Evolutionary conservation across 2,329 filamentous ascomycete species (phyloP).

Genomic region (Penicillium hordei): DNA sequence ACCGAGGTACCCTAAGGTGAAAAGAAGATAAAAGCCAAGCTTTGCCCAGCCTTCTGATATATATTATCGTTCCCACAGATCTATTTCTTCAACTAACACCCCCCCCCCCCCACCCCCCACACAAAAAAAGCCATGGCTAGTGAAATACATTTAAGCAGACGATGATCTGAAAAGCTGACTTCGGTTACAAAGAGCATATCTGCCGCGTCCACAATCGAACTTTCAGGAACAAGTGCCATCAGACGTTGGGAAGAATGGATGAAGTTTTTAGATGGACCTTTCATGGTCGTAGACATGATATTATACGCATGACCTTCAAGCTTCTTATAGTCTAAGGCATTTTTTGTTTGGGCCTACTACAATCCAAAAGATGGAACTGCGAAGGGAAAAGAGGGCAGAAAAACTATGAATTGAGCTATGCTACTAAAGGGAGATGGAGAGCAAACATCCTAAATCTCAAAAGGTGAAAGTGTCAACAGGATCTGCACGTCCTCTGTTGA

Average conservation of each 20-base stretch:
- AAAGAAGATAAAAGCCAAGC: too few relatives aligned
- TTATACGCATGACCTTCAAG: not conserved
- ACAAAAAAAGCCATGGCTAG: too few relatives aligned
- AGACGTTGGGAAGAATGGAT: not conserved
- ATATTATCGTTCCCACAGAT: too few relatives aligned
- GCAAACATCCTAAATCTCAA: not conserved
- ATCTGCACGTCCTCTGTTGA: not conserved
- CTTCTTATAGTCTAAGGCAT: not conserved
- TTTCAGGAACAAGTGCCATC: too few relatives aligned
- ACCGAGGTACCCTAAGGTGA: too few relatives aligned
- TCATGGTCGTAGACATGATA: not conserved
- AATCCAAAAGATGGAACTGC: not conserved
- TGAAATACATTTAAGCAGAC: not conserved
- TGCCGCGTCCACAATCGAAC: not conserved
- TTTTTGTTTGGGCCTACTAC: not conserved
- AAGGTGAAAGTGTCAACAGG: not conserved
- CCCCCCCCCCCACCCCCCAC: too few relatives aligned
- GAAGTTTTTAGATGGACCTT: conserved; percentile 43
- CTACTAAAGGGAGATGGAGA: not conserved
- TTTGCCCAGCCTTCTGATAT: too few relatives aligned
- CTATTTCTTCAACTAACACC: too few relatives aligned
- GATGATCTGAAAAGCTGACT: not conserved
- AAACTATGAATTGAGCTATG: not conserved
- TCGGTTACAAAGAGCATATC: not conserved
- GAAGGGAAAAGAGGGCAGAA: not conserved